Conservation (phyloP, 257 asterid genomes). For the Ligustrum vulgare region DNA sequence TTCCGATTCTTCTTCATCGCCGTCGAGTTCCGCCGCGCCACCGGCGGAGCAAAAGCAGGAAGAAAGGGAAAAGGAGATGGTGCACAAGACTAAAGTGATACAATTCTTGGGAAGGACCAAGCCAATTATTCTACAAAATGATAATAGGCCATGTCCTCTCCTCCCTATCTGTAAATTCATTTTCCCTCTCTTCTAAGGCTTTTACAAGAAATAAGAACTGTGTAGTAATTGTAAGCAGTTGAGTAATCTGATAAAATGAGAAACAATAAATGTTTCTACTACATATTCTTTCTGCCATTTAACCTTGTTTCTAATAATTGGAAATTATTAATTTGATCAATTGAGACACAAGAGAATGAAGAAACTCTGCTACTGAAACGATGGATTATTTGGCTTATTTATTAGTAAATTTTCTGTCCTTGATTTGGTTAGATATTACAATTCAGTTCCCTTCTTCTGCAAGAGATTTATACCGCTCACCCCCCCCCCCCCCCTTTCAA, state of each 20-base stretch:
- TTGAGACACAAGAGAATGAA: not conserved
- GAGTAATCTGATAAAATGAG: not conserved
- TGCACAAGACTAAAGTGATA: constrained; percentile 68
- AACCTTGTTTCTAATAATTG: not conserved
- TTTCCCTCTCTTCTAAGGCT: constrained; percentile 31
- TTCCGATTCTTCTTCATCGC: constrained; percentile 31
- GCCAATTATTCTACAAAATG: constrained; percentile 86
- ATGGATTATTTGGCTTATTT: not conserved
- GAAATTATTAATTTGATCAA: not conserved
- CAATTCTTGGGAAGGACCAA: constrained; percentile 81
- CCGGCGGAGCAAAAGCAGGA: constrained; percentile 35
- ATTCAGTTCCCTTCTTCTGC: not conserved
- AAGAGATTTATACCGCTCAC: not conserved
- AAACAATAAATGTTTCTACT: not conserved
- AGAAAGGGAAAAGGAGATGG: constrained; percentile 47
- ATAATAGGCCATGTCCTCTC: constrained; percentile 98
- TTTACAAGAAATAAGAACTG: not conserved
- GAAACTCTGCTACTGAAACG: not conserved
- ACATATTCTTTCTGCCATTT: not conserved
- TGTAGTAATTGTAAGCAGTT: not conserved
- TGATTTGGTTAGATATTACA: not conserved
- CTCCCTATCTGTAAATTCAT: constrained; percentile 76
- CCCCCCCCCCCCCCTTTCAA: too few species aligned
- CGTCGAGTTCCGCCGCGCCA: constrained; percentile 21
- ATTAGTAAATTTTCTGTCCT: not conserved